Evolutionary conservation across 805 yeast genomes (phyloP).

Genomic region (Candida rishiriensis): DNA sequence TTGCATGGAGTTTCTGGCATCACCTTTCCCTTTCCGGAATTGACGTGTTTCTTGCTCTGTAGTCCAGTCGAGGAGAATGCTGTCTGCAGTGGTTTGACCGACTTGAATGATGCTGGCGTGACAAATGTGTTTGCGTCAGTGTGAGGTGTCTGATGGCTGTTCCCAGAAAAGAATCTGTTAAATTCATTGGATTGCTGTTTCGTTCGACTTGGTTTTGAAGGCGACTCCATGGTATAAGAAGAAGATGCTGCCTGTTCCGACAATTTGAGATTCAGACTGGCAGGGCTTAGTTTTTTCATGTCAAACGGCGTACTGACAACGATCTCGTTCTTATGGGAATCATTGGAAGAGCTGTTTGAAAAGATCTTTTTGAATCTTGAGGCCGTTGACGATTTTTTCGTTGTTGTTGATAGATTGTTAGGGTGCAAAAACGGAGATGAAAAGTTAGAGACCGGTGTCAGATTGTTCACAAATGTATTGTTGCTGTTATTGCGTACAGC

Average conservation of each 20-base stretch:
- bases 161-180: background rate
- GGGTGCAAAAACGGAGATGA: constrained; percentile 26
- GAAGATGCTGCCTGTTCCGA: constrained; percentile 1
- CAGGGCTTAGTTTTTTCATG: constrained; percentile 13
- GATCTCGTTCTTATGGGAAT: constrained; percentile 4
- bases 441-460: constrained; percentile 14
- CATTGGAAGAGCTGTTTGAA: constrained; percentile 5
- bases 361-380: constrained; percentile 22
- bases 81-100: constrained; percentile 79
- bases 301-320: constrained; percentile 17
- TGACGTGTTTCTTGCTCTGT: constrained; percentile 51
- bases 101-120: constrained; percentile 57
- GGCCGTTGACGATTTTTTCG: constrained; percentile 17
- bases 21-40: constrained; percentile 29
- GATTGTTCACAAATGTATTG: constrained; percentile 3
- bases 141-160: constrained; percentile 6
- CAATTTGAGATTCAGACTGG: constrained; percentile 7
- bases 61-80: constrained; percentile 78
- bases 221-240: constrained; percentile 12
- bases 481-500: constrained; percentile 1
- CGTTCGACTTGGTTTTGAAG: constrained; percentile 15
- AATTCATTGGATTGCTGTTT: background rate
- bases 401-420: constrained; percentile 6
- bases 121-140: constrained; percentile 20
- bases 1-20: constrained; percentile 69